phyloP scores from a whole-genome alignment of 345 rosid genomes.

The Raphanus raphanistrum region DNA sequence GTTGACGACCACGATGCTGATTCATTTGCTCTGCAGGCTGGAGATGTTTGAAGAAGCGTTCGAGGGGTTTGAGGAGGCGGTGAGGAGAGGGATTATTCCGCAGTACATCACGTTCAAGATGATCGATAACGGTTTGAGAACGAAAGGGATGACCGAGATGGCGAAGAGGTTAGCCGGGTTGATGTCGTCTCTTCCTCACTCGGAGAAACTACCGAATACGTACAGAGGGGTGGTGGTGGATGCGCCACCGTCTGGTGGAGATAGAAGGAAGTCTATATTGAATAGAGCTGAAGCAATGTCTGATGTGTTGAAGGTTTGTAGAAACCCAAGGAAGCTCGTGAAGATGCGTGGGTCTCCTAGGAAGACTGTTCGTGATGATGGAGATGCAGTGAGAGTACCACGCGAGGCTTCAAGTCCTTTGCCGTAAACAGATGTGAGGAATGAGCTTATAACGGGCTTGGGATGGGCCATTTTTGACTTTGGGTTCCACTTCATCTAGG shows the following conservation, averaged over 20 bases:
- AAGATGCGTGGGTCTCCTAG: constrained; percentile 48
- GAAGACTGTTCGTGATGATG: constrained; percentile 29
- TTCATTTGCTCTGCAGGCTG: constrained; percentile 64
- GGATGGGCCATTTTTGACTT: not conserved
- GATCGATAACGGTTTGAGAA: constrained; percentile 58
- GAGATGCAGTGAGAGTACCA: constrained; percentile 14
- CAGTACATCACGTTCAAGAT: constrained; percentile 72
- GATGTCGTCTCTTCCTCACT: constrained; percentile 71
- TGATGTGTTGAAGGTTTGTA: constrained; percentile 61
- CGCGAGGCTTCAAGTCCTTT: not conserved
- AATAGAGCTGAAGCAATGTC: constrained; percentile 85
- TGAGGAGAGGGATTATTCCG: constrained; percentile 71
- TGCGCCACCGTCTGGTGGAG: constrained; percentile 31
- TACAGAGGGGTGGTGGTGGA: constrained; percentile 36
- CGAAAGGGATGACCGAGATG: constrained; percentile 59
- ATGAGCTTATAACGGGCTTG: constrained; percentile 2
- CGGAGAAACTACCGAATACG: constrained; percentile 58
- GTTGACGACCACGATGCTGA: constrained; percentile 62
- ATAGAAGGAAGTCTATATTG: constrained; percentile 56
- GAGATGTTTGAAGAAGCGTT: constrained; percentile 71
- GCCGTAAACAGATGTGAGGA: not conserved
- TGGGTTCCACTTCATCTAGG: not conserved
- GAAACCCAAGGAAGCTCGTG: constrained; percentile 58
- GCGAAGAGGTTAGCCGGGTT: constrained; percentile 47
- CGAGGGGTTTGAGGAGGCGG: constrained; percentile 61